A percentile compares a stretch with the other conserved stretches of the same genome.
phyloP scores from a whole-genome alignment of 2,329 filamentous ascomycete genomes.

The Aspergillus fructus region DNA sequence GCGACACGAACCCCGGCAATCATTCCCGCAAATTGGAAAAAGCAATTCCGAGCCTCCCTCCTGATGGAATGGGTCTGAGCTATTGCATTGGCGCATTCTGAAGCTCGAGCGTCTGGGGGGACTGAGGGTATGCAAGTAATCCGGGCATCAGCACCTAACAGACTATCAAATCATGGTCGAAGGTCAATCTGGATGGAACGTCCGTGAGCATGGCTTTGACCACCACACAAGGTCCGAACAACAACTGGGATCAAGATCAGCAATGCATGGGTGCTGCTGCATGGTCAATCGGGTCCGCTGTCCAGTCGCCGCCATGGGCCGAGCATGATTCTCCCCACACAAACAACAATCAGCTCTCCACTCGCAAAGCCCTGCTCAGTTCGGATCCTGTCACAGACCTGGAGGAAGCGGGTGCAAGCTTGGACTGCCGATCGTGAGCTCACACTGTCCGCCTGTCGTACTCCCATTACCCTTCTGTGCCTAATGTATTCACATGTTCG shows the following conservation, averaged over 20 bases:
- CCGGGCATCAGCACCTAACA: neutral
- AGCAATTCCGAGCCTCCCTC: neutral
- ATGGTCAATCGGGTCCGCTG: neutral
- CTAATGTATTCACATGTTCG: neutral
- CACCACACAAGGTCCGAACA: neutral
- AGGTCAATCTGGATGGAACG: neutral
- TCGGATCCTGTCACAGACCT: neutral
- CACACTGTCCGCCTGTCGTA: neutral
- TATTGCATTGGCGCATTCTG: neutral
- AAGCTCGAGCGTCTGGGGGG: neutral
- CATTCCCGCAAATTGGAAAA: neutral
- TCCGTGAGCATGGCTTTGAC: neutral
- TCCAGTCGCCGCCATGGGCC: neutral
- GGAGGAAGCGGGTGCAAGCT: neutral
- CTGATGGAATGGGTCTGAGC: neutral
- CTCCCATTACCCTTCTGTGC: neutral
- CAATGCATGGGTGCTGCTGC: neutral
- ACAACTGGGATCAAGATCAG: neutral
- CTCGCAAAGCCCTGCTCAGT: neutral
- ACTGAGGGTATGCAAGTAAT: slow-evolving; percentile 1
- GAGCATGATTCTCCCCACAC: too few species aligned
- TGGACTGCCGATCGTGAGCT: neutral
- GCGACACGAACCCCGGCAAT: neutral
- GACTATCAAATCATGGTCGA: neutral
- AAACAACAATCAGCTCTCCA: neutral